A percentile compares a stretch with the other conserved stretches of the same genome.
Conservation (phyloP, 805 yeast species). For the Spathaspora gorwiae region DNA sequence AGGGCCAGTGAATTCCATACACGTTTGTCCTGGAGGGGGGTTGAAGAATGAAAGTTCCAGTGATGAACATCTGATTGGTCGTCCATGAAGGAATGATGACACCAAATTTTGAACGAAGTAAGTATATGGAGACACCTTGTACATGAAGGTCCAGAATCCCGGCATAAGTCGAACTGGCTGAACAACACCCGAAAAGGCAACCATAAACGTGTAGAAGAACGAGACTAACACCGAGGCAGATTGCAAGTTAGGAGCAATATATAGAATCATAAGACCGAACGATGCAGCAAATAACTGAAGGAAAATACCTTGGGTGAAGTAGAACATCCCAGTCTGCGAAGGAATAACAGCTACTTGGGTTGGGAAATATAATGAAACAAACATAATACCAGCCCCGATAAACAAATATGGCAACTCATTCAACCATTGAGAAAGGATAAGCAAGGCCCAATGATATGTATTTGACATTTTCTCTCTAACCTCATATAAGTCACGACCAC, state of each 20-base stretch:
- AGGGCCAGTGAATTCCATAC: conserved; percentile 48
- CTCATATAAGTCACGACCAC: conserved; percentile 59
- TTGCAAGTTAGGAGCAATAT: conserved; percentile 60
- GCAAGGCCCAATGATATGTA: conserved; percentile 66
- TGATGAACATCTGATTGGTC: conserved; percentile 36
- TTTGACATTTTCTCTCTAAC: conserved; percentile 68
- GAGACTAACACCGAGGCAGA: conserved; percentile 62
- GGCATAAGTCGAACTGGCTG: conserved; percentile 60
- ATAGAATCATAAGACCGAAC: conserved; percentile 39
- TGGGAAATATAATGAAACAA: conserved; percentile 48
- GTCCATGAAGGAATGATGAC: conserved; percentile 41
- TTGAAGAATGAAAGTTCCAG: conserved; percentile 24
- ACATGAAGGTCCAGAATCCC: conserved; percentile 82
- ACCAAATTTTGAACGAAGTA: conserved; percentile 61
- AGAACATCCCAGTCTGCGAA: conserved; percentile 35
- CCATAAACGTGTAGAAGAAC: conserved; percentile 51
- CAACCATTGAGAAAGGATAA: conserved; percentile 49
- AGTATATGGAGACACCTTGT: conserved; percentile 67
- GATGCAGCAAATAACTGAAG: conserved; percentile 29
- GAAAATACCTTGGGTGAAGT: conserved; percentile 22
- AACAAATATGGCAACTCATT: conserved; percentile 58
- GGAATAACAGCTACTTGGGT: conserved; percentile 41
- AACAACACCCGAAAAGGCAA: conserved; percentile 67
- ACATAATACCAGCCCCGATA: conserved; percentile 23
- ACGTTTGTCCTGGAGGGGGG: conserved; percentile 57